phyloP scores from a whole-genome alignment of 805 yeast genomes.

The Cyberlindnera mrakii region DNA sequence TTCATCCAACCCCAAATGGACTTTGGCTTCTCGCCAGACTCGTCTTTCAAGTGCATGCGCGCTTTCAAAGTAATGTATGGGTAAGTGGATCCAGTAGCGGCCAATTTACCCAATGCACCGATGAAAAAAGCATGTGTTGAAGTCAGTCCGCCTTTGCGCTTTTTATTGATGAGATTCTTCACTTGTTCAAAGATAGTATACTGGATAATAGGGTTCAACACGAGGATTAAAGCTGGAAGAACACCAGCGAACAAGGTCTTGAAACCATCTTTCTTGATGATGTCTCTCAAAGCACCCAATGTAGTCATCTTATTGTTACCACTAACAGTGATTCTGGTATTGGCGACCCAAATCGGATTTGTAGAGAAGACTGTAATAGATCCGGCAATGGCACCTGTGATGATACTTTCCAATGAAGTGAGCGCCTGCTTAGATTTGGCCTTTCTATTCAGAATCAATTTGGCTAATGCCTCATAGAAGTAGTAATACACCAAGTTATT shows the following conservation, averaged over 20 bases:
- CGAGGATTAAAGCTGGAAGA: slow-evolving; percentile 80
- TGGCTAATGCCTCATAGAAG: slow-evolving; percentile 71
- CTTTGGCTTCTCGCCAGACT: slow-evolving; percentile 21
- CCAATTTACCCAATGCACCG: slow-evolving; percentile 85
- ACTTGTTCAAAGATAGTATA: slow-evolving; percentile 88
- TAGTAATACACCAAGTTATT: slow-evolving; percentile 89
- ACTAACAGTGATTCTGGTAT: slow-evolving; percentile 79
- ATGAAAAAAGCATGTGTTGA: slow-evolving; percentile 75
- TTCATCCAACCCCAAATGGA: slow-evolving; percentile 45
- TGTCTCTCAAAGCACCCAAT: slow-evolving; percentile 50
- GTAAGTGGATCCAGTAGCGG: slow-evolving; percentile 85
- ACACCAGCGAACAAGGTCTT: slow-evolving; percentile 76
- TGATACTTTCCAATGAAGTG: slow-evolving; percentile 20
- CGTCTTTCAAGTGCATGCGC: slow-evolving; percentile 70
- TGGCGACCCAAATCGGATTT: slow-evolving; percentile 93
- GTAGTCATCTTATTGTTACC: slow-evolving; percentile 33
- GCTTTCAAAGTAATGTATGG: slow-evolving; percentile 89
- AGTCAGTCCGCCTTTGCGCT: slow-evolving; percentile 43
- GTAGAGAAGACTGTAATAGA: slow-evolving; percentile 74
- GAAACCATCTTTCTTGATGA: slow-evolving; percentile 66
- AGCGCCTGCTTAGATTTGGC: slow-evolving; percentile 13
- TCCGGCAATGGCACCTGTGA: slow-evolving; percentile 70
- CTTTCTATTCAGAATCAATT: slow-evolving; percentile 32
- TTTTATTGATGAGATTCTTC: slow-evolving; percentile 55
- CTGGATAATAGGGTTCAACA: slow-evolving; percentile 84